These are phyloP conservation scores for Saccharata proteae DNA, from an alignment of 2,329 filamentous ascomycete species.

Conservation along the genomic window DNA sequence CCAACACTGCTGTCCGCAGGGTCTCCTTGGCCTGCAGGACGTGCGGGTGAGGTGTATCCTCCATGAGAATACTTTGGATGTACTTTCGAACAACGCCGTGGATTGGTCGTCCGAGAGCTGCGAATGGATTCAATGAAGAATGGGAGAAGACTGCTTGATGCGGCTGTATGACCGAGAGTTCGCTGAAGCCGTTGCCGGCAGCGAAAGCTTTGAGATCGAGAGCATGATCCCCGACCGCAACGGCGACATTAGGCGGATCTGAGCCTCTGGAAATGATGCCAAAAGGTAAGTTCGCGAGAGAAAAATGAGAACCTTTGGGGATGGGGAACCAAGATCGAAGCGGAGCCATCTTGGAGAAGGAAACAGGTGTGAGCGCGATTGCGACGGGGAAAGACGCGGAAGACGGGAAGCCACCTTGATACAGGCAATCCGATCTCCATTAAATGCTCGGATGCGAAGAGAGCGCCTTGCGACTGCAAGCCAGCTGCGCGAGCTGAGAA, in stretches of 20 bases:
- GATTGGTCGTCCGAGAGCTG: conserved; percentile 54
- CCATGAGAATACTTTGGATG: conserved; percentile 54
- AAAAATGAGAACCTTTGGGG: conserved; percentile 53
- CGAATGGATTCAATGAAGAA: conserved; percentile 60
- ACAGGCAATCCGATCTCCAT: too few relatives aligned
- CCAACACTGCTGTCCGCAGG: conserved; percentile 45
- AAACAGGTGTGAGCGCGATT: background rate
- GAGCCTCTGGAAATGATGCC: conserved; percentile 62
- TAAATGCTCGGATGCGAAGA: too few relatives aligned
- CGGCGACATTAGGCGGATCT: conserved; percentile 48
- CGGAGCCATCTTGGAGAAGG: conserved; percentile 18
- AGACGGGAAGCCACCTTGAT: too few relatives aligned
- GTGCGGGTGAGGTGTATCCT: conserved; percentile 46
- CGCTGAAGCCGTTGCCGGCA: conserved; percentile 45
- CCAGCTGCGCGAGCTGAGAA: too few relatives aligned
- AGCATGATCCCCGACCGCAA: conserved; percentile 61
- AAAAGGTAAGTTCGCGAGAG: conserved; percentile 70
- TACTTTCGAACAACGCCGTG: conserved; percentile 58
- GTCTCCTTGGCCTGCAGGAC: conserved; percentile 50
- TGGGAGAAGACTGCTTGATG: conserved; percentile 51
- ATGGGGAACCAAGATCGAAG: conserved; percentile 47
- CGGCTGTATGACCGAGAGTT: conserved; percentile 43
- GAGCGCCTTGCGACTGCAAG: too few relatives aligned
- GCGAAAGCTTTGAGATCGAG: conserved; percentile 57
- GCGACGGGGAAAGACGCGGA: background rate